Percentiles rank a stretch among this genome's conserved stretches.
These are phyloP conservation scores for Torulaspora quercuum DNA, from an alignment of 805 yeast species.

Conservation along the genomic window DNA sequence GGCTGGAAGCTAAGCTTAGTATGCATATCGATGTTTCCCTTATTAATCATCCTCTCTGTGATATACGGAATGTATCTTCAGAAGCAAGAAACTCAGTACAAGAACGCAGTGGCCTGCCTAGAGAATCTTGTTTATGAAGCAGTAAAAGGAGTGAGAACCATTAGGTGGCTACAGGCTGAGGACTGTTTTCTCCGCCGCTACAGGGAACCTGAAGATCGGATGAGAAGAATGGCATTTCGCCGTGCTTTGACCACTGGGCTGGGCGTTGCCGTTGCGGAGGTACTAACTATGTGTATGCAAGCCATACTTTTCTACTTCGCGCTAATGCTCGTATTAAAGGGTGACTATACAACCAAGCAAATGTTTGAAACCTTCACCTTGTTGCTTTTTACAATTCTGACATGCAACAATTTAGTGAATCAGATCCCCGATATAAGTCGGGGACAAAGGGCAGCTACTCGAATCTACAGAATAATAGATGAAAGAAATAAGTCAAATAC, in stretches of 20 bases:
- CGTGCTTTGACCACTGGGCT: conserved; percentile 64
- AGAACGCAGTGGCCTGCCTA: conserved; percentile 48
- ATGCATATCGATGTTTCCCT: conserved; percentile 71
- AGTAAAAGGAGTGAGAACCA: conserved; percentile 57
- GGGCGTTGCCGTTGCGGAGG: conserved; percentile 57
- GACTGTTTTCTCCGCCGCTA: conserved; percentile 45
- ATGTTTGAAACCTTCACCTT: conserved; percentile 69
- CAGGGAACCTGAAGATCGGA: conserved; percentile 25
- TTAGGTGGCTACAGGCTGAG: conserved; percentile 54
- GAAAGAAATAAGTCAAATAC: conserved; percentile 16
- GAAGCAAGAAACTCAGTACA: conserved; percentile 57
- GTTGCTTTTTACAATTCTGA: conserved; percentile 66
- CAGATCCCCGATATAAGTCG: conserved; percentile 77
- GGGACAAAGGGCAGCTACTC: conserved; percentile 70
- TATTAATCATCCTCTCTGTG: conserved; percentile 50
- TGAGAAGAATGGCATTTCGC: conserved; percentile 42
- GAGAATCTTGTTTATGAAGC: conserved; percentile 54
- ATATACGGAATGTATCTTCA: conserved; percentile 52
- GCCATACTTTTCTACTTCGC: conserved; percentile 79
- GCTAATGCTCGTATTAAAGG: conserved; percentile 57
- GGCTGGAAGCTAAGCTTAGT: conserved; percentile 90
- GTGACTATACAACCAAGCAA: conserved; percentile 52
- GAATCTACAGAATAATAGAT: conserved; percentile 42
- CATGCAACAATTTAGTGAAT: conserved; percentile 54
- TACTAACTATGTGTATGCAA: conserved; percentile 59